Conservation (phyloP, 148 eudicot species). For the Camellia granthamiana region DNA sequence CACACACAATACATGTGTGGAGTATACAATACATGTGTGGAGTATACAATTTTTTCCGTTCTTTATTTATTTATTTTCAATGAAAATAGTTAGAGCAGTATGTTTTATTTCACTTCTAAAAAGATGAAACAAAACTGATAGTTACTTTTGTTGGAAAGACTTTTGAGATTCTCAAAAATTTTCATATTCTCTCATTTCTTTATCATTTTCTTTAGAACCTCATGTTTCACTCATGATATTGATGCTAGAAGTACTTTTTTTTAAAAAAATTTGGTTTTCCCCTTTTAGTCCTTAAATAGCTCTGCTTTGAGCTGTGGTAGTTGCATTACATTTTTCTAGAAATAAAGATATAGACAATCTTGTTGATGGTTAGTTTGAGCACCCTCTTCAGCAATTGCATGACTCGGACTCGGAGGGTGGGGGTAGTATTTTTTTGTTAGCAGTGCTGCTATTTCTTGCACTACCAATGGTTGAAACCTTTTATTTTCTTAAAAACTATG, state of each 20-base stretch:
- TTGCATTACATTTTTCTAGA: not conserved
- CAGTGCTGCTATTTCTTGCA: not conserved
- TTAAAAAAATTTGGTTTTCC: not conserved
- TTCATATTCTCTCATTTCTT: not conserved
- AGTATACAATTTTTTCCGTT: too few species aligned
- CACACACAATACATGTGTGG: too few species aligned
- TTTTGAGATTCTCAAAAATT: not conserved
- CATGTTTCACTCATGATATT: too few species aligned
- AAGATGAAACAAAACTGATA: not conserved
- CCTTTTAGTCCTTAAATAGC: not conserved
- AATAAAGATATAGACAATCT: not conserved
- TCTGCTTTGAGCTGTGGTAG: not conserved
- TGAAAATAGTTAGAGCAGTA: not conserved
- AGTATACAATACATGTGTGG: too few species aligned
- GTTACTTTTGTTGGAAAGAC: not conserved
- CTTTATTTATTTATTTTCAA: not conserved
- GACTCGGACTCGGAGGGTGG: too few species aligned
- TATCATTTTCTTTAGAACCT: not conserved
- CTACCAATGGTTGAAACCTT: too few species aligned
- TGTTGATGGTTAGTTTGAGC: not conserved
- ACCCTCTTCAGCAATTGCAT: not conserved
- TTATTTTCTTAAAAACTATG: too few species aligned
- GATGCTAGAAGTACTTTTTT: too few species aligned
- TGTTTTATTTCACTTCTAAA: not conserved
- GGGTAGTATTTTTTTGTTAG: not conserved